Percentiles rank a stretch among this genome's conserved stretches.
phyloP scores from a whole-genome alignment of 768 basidiomycete species.

The Epithele typhae region DNA sequence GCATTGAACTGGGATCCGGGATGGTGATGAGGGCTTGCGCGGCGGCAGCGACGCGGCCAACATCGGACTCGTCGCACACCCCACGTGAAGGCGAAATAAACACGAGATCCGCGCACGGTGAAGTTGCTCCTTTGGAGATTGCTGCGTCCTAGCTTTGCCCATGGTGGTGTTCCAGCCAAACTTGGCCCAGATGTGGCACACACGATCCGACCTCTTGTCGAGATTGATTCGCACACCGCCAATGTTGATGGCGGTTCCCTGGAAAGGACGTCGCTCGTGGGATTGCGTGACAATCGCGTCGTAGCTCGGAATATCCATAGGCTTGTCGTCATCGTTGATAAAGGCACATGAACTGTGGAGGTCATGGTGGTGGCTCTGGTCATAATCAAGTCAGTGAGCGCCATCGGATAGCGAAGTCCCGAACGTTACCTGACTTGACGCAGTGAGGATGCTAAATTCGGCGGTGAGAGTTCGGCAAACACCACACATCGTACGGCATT shows the following conservation, averaged over 20 bases:
- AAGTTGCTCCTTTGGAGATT: not conserved
- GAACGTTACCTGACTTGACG: too few relatives aligned
- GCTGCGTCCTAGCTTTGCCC: slow-evolving; percentile 4
- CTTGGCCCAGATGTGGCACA: slow-evolving; percentile 6
- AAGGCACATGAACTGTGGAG: not conserved
- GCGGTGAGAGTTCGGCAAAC: too few relatives aligned
- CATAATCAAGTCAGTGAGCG: too few relatives aligned
- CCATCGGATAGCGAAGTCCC: too few relatives aligned
- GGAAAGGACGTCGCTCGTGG: not conserved
- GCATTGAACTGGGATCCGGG: not conserved
- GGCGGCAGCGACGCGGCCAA: slow-evolving; percentile 5
- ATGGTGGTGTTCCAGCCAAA: slow-evolving; percentile 1
- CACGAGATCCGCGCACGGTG: slow-evolving; percentile 3
- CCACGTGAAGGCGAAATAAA: slow-evolving; percentile 7
- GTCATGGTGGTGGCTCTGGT: too few relatives aligned
- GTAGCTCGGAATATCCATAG: not conserved
- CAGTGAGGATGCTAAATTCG: too few relatives aligned
- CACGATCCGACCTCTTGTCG: not conserved
- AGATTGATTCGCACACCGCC: not conserved
- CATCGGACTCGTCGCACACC: slow-evolving; percentile 4
- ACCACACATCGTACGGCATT: too few relatives aligned
- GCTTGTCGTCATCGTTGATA: slow-evolving; percentile 2
- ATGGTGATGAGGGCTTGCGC: slow-evolving; percentile 8
- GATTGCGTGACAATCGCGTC: not conserved
- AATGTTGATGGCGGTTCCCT: not conserved